Evolutionary conservation across 352 stramenopile genomes (phyloP), one percentile per base, ranked within the genome.

Genomic region (Phytopythium montanum): DNA sequence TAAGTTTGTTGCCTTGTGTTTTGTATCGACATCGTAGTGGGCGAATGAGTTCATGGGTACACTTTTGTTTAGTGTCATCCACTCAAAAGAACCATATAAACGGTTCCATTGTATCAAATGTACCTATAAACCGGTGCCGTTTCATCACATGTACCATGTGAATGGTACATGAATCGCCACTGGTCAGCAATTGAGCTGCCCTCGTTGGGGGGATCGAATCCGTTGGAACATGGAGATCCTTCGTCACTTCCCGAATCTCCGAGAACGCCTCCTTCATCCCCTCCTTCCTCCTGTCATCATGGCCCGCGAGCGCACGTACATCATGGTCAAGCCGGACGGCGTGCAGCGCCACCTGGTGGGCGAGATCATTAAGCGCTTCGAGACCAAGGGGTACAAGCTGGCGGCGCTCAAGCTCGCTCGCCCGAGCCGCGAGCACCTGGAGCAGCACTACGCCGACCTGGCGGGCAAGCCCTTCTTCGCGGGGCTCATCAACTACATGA

Each of bases 291-390:
- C 25, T 59, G 45, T 13, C 45, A 52, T 23, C 25, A 84, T 84
- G 74, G 69, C 72, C 42, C 75, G 70, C 62, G 79, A 89, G 83
- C 76, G 73, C 57, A 89, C 79, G 54, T 89, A 83, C 72, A 97
- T 97, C 68, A 95, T 96, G 94, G 96, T 99, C 81, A 99, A 99
- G 89, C 97, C 97, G 50, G 97, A 99, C 70, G 97, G 97, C 58
- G 97, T 99, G 68, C 95, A 99, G 82, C 90, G 97, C 68, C 69
- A 89, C 74, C 73, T 98, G 41, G 84, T 98, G 56, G 95, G 95
- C 60, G 92, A 99, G 79, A 98, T 99, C 75, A 98, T 99, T 83
- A 90, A 88, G 62, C 93, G 97, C 68, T 99, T 99, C 72, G 96
- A 99, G 76, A 74, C 86, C 65, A 99, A 99, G 87, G 96, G 97